Evolutionary conservation across 257 asterid genomes (phyloP).

Genomic region (Solanum bulbocastanum): DNA sequence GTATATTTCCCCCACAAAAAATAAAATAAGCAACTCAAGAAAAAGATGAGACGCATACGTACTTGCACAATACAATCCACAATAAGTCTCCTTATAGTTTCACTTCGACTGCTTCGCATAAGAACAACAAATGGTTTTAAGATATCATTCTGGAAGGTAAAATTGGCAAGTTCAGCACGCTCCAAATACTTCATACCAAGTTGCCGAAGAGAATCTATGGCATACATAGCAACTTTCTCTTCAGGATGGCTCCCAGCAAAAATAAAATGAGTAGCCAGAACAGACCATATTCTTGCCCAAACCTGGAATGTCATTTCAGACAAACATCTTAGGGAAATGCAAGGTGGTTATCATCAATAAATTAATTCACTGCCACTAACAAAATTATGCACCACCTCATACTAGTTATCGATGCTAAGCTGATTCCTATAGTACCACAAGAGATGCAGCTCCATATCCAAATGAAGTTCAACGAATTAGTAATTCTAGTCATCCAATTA

Average conservation of each 20-base stretch:
- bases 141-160: conserved; percentile 98
- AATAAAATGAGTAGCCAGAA: conserved; percentile 86
- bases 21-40: background rate
- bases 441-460: background rate
- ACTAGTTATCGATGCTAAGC: background rate
- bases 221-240: conserved; percentile 99
- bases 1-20: conserved; percentile 6
- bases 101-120: conserved; percentile 88
- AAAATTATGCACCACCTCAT: background rate
- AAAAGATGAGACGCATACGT: conserved; percentile 22
- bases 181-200: conserved; percentile 98
- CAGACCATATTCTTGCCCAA: conserved; percentile 99
- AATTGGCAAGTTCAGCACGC: conserved; percentile 97
- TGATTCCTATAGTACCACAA: background rate
- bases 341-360: background rate
- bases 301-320: conserved; percentile 41
- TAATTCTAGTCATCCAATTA: background rate
- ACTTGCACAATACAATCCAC: conserved; percentile 98
- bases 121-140: conserved; percentile 94
- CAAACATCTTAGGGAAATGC: background rate
- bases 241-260: conserved; percentile 99
- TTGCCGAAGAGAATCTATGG: conserved; percentile 95
- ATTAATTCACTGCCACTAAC: background rate
- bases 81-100: conserved; percentile 80
- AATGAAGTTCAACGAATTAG: background rate